Conservation (phyloP, 371 early-diverging fungal species). For the Smittium culicis region DNA sequence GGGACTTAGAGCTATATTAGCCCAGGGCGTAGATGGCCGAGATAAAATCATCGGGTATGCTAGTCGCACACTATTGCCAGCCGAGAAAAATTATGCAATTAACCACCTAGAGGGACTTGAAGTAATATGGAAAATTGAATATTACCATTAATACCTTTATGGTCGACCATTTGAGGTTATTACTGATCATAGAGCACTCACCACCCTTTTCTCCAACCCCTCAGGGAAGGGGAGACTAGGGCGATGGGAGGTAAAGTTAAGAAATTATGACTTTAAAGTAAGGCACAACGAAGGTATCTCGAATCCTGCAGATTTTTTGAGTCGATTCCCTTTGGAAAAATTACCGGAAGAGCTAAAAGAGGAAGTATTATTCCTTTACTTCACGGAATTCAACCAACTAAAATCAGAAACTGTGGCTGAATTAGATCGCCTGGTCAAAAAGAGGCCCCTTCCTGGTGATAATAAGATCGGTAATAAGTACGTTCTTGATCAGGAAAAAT, state of each 20-base stretch:
- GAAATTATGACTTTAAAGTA: constrained; percentile 7
- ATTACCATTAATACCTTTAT: constrained; percentile 5
- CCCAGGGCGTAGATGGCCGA: not conserved
- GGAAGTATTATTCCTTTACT: not conserved
- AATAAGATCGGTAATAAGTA: too few relatives aligned
- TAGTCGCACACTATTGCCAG: not conserved
- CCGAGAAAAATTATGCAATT: constrained; percentile 10
- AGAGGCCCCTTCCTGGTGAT: not conserved
- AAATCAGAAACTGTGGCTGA: not conserved
- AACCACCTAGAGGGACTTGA: constrained; percentile 5
- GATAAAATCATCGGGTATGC: constrained; percentile 5
- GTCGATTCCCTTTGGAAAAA: not conserved
- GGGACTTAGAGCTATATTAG: constrained; percentile 5
- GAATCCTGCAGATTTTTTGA: constrained; percentile 8
- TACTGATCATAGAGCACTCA: constrained; percentile 8
- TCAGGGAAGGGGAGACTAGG: constrained; percentile 5
- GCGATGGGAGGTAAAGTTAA: constrained; percentile 1
- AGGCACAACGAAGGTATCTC: not conserved
- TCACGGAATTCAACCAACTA: not conserved
- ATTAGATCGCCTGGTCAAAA: not conserved
- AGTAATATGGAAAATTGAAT: not conserved
- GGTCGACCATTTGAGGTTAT: not conserved
- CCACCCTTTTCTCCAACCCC: not conserved
- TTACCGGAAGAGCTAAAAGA: not conserved
- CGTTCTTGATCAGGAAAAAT: too few relatives aligned